phyloP scores from a whole-genome alignment of 78 protist genomes.

The Tieghemostelium lacteum region DNA sequence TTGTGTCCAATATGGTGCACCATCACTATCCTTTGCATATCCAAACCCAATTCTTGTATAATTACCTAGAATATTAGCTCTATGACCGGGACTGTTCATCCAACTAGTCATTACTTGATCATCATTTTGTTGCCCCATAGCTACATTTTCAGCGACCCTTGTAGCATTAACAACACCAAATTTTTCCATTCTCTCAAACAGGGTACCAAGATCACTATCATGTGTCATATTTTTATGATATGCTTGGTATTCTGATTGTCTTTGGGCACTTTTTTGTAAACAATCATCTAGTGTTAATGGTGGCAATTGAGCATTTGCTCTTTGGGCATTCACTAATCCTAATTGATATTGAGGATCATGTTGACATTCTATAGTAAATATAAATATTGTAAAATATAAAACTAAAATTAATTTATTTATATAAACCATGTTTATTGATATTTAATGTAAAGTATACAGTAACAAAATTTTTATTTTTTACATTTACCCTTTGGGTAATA shows the following conservation, averaged over 20 bases:
- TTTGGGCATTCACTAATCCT: no score
- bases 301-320: background rate
- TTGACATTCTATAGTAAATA: no score
- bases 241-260: slow-evolving; percentile 3
- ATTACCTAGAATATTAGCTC: background rate
- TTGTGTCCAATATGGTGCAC: background rate
- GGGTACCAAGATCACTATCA: background rate
- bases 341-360: no score
- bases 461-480: no score
- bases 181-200: background rate
- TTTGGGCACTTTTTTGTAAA: background rate
- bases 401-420: no score
- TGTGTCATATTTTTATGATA: background rate
- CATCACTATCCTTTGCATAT: no score
- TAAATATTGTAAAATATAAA: no score
- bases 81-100: background rate
- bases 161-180: no score
- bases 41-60: background rate
- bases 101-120: background rate
- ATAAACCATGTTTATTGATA: no score
- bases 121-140: background rate
- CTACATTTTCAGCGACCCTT: slow-evolving; percentile 5
- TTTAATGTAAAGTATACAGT: no score
- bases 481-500: no score
- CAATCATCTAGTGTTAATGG: background rate